Evolutionary conservation across 768 basidiomycete species (phyloP), one percentile per base, ranked within the genome.

Genomic region (Auricularia sp.): DNA sequence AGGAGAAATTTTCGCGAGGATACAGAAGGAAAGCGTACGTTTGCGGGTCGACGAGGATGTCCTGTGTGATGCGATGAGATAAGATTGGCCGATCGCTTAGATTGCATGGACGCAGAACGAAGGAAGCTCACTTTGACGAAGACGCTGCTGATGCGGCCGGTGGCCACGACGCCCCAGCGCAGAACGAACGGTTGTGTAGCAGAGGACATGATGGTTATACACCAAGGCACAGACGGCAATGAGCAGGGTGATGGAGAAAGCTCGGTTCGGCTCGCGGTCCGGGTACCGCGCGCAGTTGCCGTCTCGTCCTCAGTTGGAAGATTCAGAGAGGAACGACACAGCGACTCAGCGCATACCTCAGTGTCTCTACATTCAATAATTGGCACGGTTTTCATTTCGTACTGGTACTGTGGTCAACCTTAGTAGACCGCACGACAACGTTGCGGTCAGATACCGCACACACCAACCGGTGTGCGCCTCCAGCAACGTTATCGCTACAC

Each of bases 121-220:
- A n/a, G 7, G 16, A 24, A 16, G 56, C 76, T 65, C 65, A 89
- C 91, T 79, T 83, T 84, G 11, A 85, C 82, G 72, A 94, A 94
- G 11, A 72, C 74, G 36, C 77, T 77, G 8, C 91, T 85, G 65
- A 94, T 94, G 21, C 73, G 71, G 36, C 90, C 91, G 1, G 92
- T 92, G 13, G 91, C 90, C 67, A 96, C 88, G 68, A 94, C 90
- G 18, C 93, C 92, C 93, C 92, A 94, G 64, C 84, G 84, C 63
- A 92, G 74, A 18, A 77, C 77, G 59, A 79, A 75, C 1, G 79
- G 77, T 67, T 75, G 74, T 63, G 62, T 62, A 29, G 29, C 29
- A 29, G 29, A 29, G 36, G 71, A 44, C 2, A 67, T 47, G 47
- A 51, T 51, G 47, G 16, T 51, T 8, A 1, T 51, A 51, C 11